Base-by-base conservation (phyloP, 2,329 filamentous ascomycete species). In the Paramyrothecium sp. region DNA sequence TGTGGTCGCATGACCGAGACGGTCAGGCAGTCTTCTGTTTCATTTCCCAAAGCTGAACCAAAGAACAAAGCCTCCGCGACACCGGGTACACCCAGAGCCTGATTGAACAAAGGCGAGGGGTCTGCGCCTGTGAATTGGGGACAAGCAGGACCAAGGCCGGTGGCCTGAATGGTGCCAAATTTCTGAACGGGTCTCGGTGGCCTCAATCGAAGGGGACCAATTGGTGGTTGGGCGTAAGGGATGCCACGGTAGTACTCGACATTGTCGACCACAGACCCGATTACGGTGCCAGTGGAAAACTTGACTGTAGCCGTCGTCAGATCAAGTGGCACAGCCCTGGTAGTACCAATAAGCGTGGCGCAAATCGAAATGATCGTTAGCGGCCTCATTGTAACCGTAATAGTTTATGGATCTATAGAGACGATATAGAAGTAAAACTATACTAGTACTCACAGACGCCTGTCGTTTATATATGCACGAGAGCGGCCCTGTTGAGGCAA, bases 1-100 rank as follows among this genome's bases (percentile, higher is more conserved):
- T 71, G 58, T 1, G 81, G 81, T n/a, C 77, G 71, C 16, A 73
- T 69, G 5, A 82, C 68, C 52, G 76, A 76, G 21, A 83, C 57
- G 12, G 67, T 76, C 30, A 83, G 61, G 59, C 79, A 83, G 20
- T 58, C 57, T 20, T 58, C 54, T 7, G 57, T 51, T 8, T 16
- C 23, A n/a, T 51, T 33, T 11, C 17, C 17, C 11, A 17, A 33
- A 3, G 20, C 49, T 51, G 38, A 44, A 17, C 49, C 49, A 3
- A n/a, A 11, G 8, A 23, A 23, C 13, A 51, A 51, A 17, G 20
- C 49, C n/a, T 21, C 49, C 20, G 7, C 47, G 7, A 21, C 19
- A n/a, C 19, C 47, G 19, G 17, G 17, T 13, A 21, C 19, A n/a
- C 47, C 47, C 12, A 23, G 20, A 7, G 20, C 47, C 5, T 3